Base-by-base conservation (phyloP, 495 filamentous ascomycete genomes). In the Achaetomiella virescens region DNA sequence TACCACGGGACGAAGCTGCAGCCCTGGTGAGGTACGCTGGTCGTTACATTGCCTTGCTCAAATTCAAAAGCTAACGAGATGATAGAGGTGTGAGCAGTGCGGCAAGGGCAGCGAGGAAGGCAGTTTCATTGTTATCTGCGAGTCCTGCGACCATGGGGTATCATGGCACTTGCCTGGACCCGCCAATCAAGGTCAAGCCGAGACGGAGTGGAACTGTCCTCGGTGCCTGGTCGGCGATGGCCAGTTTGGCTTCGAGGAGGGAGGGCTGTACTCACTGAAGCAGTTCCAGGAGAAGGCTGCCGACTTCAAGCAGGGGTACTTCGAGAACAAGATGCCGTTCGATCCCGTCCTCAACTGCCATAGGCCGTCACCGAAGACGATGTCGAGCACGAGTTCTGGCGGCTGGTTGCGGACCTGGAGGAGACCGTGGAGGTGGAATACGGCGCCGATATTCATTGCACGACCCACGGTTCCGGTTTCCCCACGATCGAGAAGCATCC, bases 391-490 rank as follows among this genome's bases (percentile, higher is more conserved):
- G 93, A 99, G 69, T 99, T 99, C 71, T 99, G 93, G 93, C 82
- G 89, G 57, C 75, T 97, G 21, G 91, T 96, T 0, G 88, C 95
- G 46, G 95, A 87, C 67, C 73, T 96, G 44, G 91, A 92, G 52
- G 93, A 97, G 68, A 95, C 90, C 1, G 90, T 97, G 12, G 92
- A 97, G 65, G 93, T 99, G 14, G 93, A 99, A 69, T 99, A 99
- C 66, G 93, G 93, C 35, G 93, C 93, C 5, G 93, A 99, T 67
- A 96, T 99, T 53, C 93, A 99, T 67, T 97, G 92, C 15, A 97
- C 93, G 1, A 99, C 93, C 0, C 95, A 97, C 63, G 93, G 93
- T 48, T 97, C 92, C 66, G 93, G 93, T 8, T 99, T 99, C 67
- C 93, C 93, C 0, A 99, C 95, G 0, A 82, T 96, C 24, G 95